Evolutionary conservation across 257 asterid genomes (phyloP), one percentile per base, ranked within the genome.

Genomic region (Jacaranda copaia): DNA sequence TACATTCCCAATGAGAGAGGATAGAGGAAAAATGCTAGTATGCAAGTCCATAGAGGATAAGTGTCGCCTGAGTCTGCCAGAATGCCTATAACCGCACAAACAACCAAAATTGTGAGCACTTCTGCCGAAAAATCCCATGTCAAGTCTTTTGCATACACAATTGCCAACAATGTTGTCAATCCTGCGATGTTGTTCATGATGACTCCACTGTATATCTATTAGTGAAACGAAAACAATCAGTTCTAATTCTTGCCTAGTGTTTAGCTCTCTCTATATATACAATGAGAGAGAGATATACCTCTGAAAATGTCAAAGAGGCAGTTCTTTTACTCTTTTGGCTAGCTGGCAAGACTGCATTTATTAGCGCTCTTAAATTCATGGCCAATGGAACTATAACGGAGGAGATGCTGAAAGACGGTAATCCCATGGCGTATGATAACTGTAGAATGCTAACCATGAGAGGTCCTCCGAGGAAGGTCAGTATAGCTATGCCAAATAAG

Each of bases 251-350:
- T 42, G 32, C 32, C 46, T 42, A 4, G 8, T 42, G 46, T 42
- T 5, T 4, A 42, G 46, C 6, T 42, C 4, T 40, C 7, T 40
- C 46, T 42, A 10, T 9, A 55, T 32, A 11, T 35, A 19, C 15
- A 18, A 4, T 8, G 64, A 35, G 56, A 0, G 46, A 72, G 70
- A 76, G 72, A 38, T 12, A 5, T 73, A 90, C 93, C 93, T 90
- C 96, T 18, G 96, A 90, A 77, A 90, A 87, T 80, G 92, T 88
- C 86, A 90, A 83, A 48, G 96, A 87, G 55, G 90, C 88, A 60
- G 84, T 82, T 75, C 77, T 82, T 76, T 79, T 55, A 12, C 79
- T 87, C 85, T 85, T 88, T 36, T 76, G 84, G 72, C 84, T 86
- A 5, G 92, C 92, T 46, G 92, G 89, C 66, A 83, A 81, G 46